Conservation (phyloP, 345 rosid species). For the Abelmoschus esculentus region DNA sequence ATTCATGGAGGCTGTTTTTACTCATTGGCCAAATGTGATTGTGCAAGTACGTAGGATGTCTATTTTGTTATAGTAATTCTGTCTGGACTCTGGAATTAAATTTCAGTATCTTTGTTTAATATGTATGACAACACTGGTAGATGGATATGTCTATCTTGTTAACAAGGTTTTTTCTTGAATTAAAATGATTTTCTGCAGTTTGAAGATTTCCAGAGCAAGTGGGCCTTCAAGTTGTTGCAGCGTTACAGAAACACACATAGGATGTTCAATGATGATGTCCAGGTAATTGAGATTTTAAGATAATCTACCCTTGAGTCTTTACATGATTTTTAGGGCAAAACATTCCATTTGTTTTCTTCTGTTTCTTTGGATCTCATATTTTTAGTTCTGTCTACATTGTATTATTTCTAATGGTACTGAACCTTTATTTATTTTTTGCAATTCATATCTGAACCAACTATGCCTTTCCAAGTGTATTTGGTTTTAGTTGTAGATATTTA, state of each 20-base stretch:
- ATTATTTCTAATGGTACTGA: not conserved
- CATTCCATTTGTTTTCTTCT: constrained; percentile 1
- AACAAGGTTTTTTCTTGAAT: constrained; percentile 2
- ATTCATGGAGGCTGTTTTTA: constrained; percentile 97
- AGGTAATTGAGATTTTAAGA: constrained; percentile 42
- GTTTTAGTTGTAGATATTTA: not conserved
- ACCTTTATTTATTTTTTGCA: not conserved
- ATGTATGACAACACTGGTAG: constrained; percentile 4
- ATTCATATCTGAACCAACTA: not conserved
- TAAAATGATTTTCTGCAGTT: constrained; percentile 44
- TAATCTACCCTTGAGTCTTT: not conserved
- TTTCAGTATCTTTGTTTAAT: not conserved
- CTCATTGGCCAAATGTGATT: constrained; percentile 95
- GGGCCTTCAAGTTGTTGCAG: constrained; percentile 98
- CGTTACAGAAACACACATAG: constrained; percentile 69
- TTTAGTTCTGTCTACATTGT: not conserved
- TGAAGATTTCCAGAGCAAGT: constrained; percentile 99
- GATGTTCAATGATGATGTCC: constrained; percentile 99
- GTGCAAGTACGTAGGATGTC: constrained; percentile 63
- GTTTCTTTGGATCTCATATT: constrained; percentile 1
- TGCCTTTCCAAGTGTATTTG: not conserved
- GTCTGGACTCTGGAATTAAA: not conserved
- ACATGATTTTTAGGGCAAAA: not conserved
- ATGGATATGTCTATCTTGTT: not conserved
- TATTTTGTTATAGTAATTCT: constrained; percentile 3